Percentiles rank a stretch among this genome's conserved stretches.
Conservation (phyloP, 495 filamentous ascomycete species). For the Aspergillus olivimuriae region DNA sequence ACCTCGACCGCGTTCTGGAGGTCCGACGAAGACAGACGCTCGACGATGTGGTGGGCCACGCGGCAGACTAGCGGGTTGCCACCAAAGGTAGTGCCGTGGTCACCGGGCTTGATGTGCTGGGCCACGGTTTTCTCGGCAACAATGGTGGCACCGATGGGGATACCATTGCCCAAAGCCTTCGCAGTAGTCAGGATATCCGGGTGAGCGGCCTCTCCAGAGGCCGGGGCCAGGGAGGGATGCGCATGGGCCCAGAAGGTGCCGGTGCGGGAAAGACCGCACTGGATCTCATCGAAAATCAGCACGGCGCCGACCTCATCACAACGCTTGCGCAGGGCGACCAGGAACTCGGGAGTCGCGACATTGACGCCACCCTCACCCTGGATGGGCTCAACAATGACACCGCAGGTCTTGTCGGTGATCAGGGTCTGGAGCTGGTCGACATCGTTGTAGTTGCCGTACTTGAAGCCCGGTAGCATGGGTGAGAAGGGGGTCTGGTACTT, state of each 20-base stretch:
- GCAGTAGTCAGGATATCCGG: constrained; percentile 92
- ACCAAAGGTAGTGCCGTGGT: constrained; percentile 96
- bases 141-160: constrained; percentile 88
- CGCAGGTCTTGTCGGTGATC: constrained; percentile 79
- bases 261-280: constrained; percentile 84
- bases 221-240: constrained; percentile 47
- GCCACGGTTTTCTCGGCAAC: constrained; percentile 66
- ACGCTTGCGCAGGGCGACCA: constrained; percentile 65
- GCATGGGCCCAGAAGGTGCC: constrained; percentile 85
- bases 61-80: constrained; percentile 87
- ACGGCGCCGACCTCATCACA: constrained; percentile 86
- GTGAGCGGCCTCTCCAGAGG: constrained; percentile 58
- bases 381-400: constrained; percentile 96
- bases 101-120: constrained; percentile 80
- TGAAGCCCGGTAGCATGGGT: constrained; percentile 92
- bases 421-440: constrained; percentile 58
- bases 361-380: constrained; percentile 95
- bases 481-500: constrained; percentile 95
- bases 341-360: constrained; percentile 73
- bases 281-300: constrained; percentile 93
- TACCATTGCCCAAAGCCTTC: constrained; percentile 94
- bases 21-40: constrained; percentile 57
- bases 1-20: constrained; percentile 57
- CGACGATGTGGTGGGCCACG: constrained; percentile 76
- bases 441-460: constrained; percentile 81